phyloP scores from a whole-genome alignment of 352 stramenopile species.

The Phytopythium kandeliae region DNA sequence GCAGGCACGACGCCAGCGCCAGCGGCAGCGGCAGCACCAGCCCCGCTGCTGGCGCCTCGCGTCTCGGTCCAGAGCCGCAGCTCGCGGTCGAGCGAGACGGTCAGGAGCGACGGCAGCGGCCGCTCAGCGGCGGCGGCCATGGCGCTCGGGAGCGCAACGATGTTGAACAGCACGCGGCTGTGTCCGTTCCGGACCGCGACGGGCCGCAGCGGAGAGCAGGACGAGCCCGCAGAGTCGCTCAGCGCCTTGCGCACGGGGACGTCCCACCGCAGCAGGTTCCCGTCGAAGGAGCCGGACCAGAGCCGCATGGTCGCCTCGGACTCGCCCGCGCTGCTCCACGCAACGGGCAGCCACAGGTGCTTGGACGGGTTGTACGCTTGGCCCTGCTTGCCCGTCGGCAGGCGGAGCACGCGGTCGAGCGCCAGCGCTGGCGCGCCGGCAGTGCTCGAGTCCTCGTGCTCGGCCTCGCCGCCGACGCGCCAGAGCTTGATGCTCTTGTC shows the following conservation, averaged over 20 bases:
- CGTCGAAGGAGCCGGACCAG: constrained; percentile 69
- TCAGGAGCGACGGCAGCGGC: constrained; percentile 25
- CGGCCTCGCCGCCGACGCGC: constrained; percentile 10
- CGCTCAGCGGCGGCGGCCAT: neutral
- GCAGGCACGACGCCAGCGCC: neutral
- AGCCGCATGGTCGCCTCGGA: constrained; percentile 21
- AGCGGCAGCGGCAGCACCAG: neutral
- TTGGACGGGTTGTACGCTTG: constrained; percentile 62
- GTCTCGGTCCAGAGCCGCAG: constrained; percentile 51
- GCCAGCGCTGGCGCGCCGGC: constrained; percentile 7
- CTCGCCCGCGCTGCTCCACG: constrained; percentile 29
- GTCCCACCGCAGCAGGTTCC: constrained; percentile 58
- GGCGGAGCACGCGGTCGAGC: constrained; percentile 25
- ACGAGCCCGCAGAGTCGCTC: constrained; percentile 8
- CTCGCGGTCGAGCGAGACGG: constrained; percentile 63
- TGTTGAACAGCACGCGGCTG: constrained; percentile 59
- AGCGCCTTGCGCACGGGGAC: constrained; percentile 8
- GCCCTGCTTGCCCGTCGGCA: constrained; percentile 60
- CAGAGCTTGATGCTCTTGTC: constrained; percentile 73
- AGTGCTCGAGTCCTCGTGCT: neutral
- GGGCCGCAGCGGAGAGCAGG: constrained; percentile 21
- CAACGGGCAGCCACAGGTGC: constrained; percentile 66
- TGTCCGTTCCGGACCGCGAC: constrained; percentile 56
- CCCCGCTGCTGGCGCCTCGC: neutral
- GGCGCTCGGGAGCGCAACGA: constrained; percentile 20